These are phyloP conservation scores for Termitomyces heimii DNA, from an alignment of 768 basidiomycete species.

Conservation along the genomic window DNA sequence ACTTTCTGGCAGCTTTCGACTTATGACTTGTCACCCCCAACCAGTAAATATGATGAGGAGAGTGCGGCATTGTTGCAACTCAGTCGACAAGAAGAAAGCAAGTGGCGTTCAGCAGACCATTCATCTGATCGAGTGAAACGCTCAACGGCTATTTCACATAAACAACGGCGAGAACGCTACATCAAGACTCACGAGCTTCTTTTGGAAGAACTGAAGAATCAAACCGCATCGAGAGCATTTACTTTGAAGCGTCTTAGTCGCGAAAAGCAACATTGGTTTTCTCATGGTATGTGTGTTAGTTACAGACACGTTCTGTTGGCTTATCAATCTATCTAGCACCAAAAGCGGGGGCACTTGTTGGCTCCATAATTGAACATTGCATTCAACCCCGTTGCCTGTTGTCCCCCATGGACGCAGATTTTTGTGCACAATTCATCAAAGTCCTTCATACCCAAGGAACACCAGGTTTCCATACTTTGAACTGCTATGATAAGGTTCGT, in stretches of 20 bases:
- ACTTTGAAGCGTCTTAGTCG: conserved; percentile 71
- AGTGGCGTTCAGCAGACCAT: conserved; percentile 61
- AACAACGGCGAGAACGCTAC: conserved; percentile 60
- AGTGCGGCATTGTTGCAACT: conserved; percentile 51
- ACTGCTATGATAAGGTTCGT: conserved; percentile 75
- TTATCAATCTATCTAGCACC: conserved; percentile 25
- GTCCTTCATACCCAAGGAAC: conserved; percentile 86
- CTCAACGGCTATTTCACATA: conserved; percentile 49
- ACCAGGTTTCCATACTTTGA: conserved; percentile 78
- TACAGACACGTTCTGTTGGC: neutral
- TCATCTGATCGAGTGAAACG: conserved; percentile 62
- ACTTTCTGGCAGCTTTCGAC: conserved; percentile 97
- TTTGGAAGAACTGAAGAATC: conserved; percentile 69
- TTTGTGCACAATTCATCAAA: conserved; percentile 86
- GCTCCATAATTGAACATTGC: conserved; percentile 80
- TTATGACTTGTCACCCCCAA: conserved; percentile 81
- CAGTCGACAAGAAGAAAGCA: conserved; percentile 64
- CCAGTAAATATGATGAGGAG: conserved; percentile 75
- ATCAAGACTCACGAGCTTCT: conserved; percentile 54
- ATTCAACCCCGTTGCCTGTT: conserved; percentile 87
- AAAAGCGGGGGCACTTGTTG: conserved; percentile 45
- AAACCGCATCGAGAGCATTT: conserved; percentile 63
- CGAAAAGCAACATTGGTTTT: conserved; percentile 83
- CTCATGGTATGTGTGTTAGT: conserved; percentile 38
- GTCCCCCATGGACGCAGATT: conserved; percentile 97